phyloP scores from a whole-genome alignment of 441 rosid species.

The Erodium moschatum region DNA sequence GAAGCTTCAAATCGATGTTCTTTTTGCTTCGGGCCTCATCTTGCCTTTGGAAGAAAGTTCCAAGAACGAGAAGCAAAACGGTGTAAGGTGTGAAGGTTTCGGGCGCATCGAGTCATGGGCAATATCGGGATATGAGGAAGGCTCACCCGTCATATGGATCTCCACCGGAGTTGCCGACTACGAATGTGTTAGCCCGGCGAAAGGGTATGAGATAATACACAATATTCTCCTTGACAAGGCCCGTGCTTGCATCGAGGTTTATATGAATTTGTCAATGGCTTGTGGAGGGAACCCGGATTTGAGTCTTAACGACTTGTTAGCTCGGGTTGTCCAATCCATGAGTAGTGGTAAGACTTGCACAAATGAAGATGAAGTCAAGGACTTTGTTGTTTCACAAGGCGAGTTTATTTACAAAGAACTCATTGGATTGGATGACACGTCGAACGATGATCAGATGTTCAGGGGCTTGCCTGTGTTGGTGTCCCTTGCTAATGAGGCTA shows the following conservation, averaged over 20 bases:
- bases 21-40: slow-evolving; percentile 53
- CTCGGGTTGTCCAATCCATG: slow-evolving; percentile 59
- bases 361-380: slow-evolving; percentile 39
- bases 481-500: slow-evolving; percentile 45
- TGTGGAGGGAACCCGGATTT: slow-evolving; percentile 57
- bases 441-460: slow-evolving; percentile 37
- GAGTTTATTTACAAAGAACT: slow-evolving; percentile 71
- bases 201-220: slow-evolving; percentile 38
- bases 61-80: slow-evolving; percentile 36
- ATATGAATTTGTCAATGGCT: slow-evolving; percentile 46
- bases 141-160: slow-evolving; percentile 60
- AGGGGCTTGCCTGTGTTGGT: slow-evolving; percentile 46
- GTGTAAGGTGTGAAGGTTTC: slow-evolving; percentile 48
- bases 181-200: slow-evolving; percentile 52
- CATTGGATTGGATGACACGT: slow-evolving; percentile 60
- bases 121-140: slow-evolving; percentile 80
- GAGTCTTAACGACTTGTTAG: slow-evolving; percentile 67
- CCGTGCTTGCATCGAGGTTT: slow-evolving; percentile 50
- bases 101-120: slow-evolving; percentile 61
- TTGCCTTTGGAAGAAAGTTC: slow-evolving; percentile 42
- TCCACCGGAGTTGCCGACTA: slow-evolving; percentile 65
- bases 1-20: slow-evolving; percentile 55
- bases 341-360: slow-evolving; percentile 45
- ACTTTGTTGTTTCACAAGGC: slow-evolving; percentile 59
- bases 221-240: slow-evolving; percentile 58